phyloP scores from a whole-genome alignment of 805 yeast genomes.

The Alloascoidea africana region DNA sequence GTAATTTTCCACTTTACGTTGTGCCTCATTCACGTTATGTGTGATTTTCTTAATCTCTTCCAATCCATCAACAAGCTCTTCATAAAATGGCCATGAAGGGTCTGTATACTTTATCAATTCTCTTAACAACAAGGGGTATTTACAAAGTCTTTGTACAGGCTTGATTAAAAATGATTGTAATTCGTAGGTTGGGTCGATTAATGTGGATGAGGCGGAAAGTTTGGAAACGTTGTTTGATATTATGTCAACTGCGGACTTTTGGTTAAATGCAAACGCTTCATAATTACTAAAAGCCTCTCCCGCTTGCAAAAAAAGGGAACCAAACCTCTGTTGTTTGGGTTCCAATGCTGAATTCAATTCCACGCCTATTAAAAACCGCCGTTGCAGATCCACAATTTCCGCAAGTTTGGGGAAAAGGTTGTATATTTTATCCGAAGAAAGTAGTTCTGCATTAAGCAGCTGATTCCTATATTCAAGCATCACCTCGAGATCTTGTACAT shows the following conservation, averaged over 20 bases:
- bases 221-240: constrained; percentile 46
- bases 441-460: constrained; percentile 46
- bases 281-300: constrained; percentile 21
- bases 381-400: constrained; percentile 81
- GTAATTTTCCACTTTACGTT: constrained; percentile 78
- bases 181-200: constrained; percentile 78
- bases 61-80: constrained; percentile 57
- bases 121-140: constrained; percentile 67
- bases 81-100: constrained; percentile 30
- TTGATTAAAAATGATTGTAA: constrained; percentile 79
- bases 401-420: constrained; percentile 72
- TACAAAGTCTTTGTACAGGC: constrained; percentile 93
- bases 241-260: constrained; percentile 71
- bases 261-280: constrained; percentile 91
- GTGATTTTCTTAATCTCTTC: constrained; percentile 76
- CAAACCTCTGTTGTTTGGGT: constrained; percentile 66
- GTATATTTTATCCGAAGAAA: constrained; percentile 70
- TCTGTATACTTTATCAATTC: constrained; percentile 13
- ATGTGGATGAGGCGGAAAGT: constrained; percentile 34
- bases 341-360: constrained; percentile 78
- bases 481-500: constrained; percentile 79
- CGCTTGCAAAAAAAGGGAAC: constrained; percentile 65
- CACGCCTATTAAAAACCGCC: constrained; percentile 73
- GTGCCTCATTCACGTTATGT: constrained; percentile 80
- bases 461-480: constrained; percentile 54